Conservation (phyloP, 1,284 basidiomycete genomes). For the Ustilago trichophora region DNA sequence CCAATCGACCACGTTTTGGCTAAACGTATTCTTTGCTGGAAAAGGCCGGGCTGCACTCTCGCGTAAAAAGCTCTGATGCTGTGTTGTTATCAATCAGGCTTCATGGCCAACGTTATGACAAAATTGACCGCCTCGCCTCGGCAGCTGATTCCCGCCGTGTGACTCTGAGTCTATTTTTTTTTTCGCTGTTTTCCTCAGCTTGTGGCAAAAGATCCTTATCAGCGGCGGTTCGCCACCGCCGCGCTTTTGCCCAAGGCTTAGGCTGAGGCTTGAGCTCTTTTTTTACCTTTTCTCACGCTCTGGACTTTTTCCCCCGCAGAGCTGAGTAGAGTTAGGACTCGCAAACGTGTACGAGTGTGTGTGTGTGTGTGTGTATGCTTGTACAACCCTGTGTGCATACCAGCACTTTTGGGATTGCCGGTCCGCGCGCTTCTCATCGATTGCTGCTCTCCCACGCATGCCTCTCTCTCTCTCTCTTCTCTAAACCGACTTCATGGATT, state of each 20-base stretch:
- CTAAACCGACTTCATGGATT: too few relatives aligned
- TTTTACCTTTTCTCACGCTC: too few relatives aligned
- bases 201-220: conserved; percentile 27
- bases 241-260: not conserved
- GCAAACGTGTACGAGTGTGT: too few relatives aligned
- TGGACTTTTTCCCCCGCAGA: too few relatives aligned
- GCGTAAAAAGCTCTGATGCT: too few relatives aligned
- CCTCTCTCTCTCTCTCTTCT: too few relatives aligned
- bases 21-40: too few relatives aligned
- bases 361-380: too few relatives aligned
- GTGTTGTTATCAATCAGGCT: too few relatives aligned
- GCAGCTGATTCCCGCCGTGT: not conserved
- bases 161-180: not conserved
- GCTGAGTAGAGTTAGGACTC: too few relatives aligned
- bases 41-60: not conserved
- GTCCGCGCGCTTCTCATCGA: conserved; percentile 8
- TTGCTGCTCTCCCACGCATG: not conserved
- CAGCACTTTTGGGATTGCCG: conserved; percentile 1
- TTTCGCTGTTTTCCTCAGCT: not conserved
- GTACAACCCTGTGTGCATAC: too few relatives aligned
- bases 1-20: conserved; percentile 5
- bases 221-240: conserved; percentile 26
- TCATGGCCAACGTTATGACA: too few relatives aligned
- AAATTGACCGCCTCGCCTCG: conserved; percentile 20
- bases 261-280: not conserved